Base-by-base conservation (phyloP, 2,329 filamentous ascomycete genomes). In the Exophiala xenobiotica region DNA sequence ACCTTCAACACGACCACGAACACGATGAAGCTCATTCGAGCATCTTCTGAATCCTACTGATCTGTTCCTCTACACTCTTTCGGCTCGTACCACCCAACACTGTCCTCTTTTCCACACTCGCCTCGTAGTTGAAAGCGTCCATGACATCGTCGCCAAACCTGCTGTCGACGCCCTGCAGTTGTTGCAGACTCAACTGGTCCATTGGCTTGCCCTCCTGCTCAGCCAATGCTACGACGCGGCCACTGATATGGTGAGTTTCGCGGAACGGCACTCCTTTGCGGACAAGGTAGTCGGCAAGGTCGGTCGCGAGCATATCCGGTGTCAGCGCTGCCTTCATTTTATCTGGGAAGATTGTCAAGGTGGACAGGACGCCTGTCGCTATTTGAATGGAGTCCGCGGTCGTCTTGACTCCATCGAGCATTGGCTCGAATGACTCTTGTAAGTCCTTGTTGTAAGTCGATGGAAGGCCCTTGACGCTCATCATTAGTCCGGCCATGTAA, bases 371-470 rank as follows among this genome's bases (percentile, higher is more conserved):
- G 48, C 90, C 87, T 19, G 87, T 87, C 22, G 88, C 87, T 62
- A 95, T 95, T 68, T 86, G 83, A 48, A 95, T 79, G 65, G 86
- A 90, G 74, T 95, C 87, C 50, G 79, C 80, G 37, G 56, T 93
- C 78, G 4, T 88, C 92, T 78, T 90, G 88, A 70, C 81, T 67
- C 85, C 82, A 69, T 95, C 88, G 42, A 95, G 80, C 72, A 95
- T 82, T n/a, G 87, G 86, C 76, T 95, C 87, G 56, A 88, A 85
- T 52, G 82, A 86, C 72, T 95, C 90, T 71, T 96, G 89, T n/a
- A 95, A 72, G 68, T 95, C 89, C 72, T 95, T 95, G 76, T 95
- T 92, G 76, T 95, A 95, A 2, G 87, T 90, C 37, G 81, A 87
- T 1, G 88, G 87, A 22, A 93, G 80, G 49, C 86, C 86, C 70